Evolutionary conservation across 140 eudicot genomes (phyloP).

Genomic region (Bidens hawaiensis): DNA sequence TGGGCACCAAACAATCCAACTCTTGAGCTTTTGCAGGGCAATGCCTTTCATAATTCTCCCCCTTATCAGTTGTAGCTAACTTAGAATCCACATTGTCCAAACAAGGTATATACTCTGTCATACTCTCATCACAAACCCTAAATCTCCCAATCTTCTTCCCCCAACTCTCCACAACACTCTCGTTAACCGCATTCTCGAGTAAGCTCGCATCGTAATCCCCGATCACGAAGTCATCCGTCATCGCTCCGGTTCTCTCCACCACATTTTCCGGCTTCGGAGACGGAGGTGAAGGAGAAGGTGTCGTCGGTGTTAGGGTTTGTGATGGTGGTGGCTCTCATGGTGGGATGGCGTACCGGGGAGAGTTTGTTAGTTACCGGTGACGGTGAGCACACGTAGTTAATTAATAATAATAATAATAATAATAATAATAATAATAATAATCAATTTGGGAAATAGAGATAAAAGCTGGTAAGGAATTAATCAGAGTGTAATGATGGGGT

Average conservation of each 20-base stretch:
- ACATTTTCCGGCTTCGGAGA: constrained; percentile 28
- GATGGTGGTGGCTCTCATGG: constrained; percentile 30
- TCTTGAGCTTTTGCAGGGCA: constrained; percentile 44
- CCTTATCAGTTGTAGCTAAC: constrained; percentile 41
- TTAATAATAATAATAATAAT: too few species aligned
- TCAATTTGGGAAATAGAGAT: too few species aligned
- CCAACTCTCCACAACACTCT: constrained; percentile 21
- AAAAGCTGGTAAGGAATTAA: too few species aligned
- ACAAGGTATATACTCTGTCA: constrained; percentile 61
- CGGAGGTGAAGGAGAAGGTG: constrained; percentile 29
- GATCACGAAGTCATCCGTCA: constrained; percentile 64
- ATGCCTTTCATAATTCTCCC: constrained; percentile 59
- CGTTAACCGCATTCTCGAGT: constrained; percentile 39
- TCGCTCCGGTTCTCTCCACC: constrained; percentile 62
- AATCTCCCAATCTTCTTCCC: constrained; percentile 33
- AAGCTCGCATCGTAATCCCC: constrained; percentile 64
- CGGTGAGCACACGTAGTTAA: too few species aligned
- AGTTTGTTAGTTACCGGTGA: too few species aligned
- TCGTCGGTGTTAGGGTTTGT: background rate
- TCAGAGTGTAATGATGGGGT: too few species aligned
- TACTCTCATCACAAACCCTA: constrained; percentile 62
- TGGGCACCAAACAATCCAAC: constrained; percentile 63
- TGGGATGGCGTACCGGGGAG: constrained; percentile 9
- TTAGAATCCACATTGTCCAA: constrained; percentile 54
- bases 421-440: too few species aligned